These are phyloP conservation scores for Citeromyces nyonsensis DNA, from an alignment of 805 yeast species.

Conservation along the genomic window DNA sequence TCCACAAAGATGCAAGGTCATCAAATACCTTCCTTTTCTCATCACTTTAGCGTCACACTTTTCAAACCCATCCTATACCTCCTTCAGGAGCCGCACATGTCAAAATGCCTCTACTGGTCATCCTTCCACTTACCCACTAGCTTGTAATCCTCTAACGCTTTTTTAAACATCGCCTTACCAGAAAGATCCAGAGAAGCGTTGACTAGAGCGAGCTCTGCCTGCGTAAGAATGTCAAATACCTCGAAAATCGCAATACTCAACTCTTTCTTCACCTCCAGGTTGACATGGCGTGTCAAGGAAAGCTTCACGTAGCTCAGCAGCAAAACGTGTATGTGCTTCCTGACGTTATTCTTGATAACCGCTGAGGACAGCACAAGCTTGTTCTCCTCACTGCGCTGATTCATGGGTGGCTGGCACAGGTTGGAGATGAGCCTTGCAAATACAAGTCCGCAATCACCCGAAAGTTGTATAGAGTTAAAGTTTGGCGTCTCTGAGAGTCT, in stretches of 20 bases:
- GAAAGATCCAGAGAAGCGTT: conserved; percentile 53
- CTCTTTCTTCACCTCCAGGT: conserved; percentile 18
- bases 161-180: conserved; percentile 52
- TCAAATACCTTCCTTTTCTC: too few species aligned
- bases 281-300: conserved; percentile 33
- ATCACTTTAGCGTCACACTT: too few species aligned
- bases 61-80: too few species aligned
- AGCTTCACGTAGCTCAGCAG: conserved; percentile 39
- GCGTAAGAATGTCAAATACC: conserved; percentile 56
- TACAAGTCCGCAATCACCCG: conserved; percentile 25
- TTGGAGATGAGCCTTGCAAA: conserved; percentile 46
- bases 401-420: conserved; percentile 53
- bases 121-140: too few species aligned
- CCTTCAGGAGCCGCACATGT: too few species aligned
- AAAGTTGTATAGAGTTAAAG: conserved; percentile 3
- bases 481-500: conserved; percentile 3
- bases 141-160: too few species aligned
- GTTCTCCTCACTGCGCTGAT: not conserved
- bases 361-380: conserved; percentile 35
- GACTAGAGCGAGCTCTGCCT: conserved; percentile 44
- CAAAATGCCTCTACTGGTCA: too few species aligned
- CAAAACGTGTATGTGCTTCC: conserved; percentile 47
- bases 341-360: conserved; percentile 39
- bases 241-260: conserved; percentile 30
- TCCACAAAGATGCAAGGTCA: too few species aligned